phyloP scores from a whole-genome alignment of 1,139 yeast species.

The Meyerozyma elateridarum region DNA sequence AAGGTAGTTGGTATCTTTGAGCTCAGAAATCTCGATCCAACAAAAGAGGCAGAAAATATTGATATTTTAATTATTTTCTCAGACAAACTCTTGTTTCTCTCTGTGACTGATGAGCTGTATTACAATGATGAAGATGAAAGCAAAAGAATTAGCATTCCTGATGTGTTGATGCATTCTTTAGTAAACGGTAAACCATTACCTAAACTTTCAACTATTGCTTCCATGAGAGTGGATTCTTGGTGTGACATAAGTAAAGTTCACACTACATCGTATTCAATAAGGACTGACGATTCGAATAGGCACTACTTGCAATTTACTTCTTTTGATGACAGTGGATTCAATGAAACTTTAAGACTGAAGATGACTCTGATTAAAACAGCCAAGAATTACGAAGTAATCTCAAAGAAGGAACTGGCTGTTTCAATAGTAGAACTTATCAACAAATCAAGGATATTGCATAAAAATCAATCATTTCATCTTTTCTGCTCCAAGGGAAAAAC shows the following conservation, averaged over 20 bases:
- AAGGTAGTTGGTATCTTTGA: conserved; percentile 82
- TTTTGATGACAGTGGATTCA: conserved; percentile 3
- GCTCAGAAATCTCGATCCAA: conserved; percentile 28
- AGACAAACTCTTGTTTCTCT: conserved; percentile 67
- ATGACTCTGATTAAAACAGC: conserved; percentile 9
- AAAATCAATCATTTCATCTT: conserved; percentile 81
- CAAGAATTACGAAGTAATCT: conserved; percentile 20
- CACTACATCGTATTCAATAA: conserved; percentile 35
- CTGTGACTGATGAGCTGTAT: conserved; percentile 39
- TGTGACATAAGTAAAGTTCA: conserved; percentile 53
- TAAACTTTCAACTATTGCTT: conserved; percentile 49
- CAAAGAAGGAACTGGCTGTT: conserved; percentile 12
- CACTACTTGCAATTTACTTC: conserved; percentile 26
- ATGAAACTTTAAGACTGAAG: conserved; percentile 8
- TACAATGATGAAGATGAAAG: conserved; percentile 27
- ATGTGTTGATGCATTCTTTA: conserved; percentile 82
- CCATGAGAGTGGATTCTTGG: conserved; percentile 66
- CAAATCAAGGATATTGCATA: conserved; percentile 74
- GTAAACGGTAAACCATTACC: conserved; percentile 80
- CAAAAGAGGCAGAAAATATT: conserved; percentile 24
- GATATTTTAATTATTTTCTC: conserved; percentile 74
- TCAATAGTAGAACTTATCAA: conserved; percentile 62
- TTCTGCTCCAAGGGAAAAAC: conserved; percentile 50
- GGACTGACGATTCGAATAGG: conserved; percentile 11
- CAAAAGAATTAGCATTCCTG: conserved; percentile 63